A percentile compares a stretch with the other conserved stretches of the same genome.
Conservation (phyloP, 169 alveolate genomes). For the Cryptosporidium andersoni region DNA sequence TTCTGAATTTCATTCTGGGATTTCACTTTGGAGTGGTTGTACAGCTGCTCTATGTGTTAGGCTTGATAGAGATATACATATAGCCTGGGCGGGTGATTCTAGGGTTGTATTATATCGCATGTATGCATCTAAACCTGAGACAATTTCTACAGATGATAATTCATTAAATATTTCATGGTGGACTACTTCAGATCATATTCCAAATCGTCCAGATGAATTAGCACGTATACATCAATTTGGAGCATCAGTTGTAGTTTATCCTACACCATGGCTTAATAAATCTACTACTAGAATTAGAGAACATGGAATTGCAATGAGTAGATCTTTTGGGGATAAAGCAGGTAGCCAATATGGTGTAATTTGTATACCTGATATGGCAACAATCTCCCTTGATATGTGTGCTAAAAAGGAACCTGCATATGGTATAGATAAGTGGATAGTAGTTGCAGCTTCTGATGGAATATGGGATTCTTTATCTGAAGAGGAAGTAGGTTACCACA, state of each 20-base stretch:
- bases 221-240: slow-evolving; percentile 56
- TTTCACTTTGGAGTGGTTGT: slow-evolving; percentile 70
- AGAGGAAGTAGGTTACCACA: slow-evolving; percentile 62
- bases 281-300: slow-evolving; percentile 67
- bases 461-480: slow-evolving; percentile 67
- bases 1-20: slow-evolving; percentile 55
- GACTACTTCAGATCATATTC: slow-evolving; percentile 69
- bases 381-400: slow-evolving; percentile 71
- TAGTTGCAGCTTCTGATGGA: slow-evolving; percentile 67
- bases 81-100: slow-evolving; percentile 72
- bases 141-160: not conserved
- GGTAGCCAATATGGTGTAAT: slow-evolving; percentile 86
- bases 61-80: slow-evolving; percentile 31
- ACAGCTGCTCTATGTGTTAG: slow-evolving; percentile 53
- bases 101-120: slow-evolving; percentile 35
- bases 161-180: slow-evolving; percentile 57
- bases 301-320: slow-evolving; percentile 90
- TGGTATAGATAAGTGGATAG: slow-evolving; percentile 23
- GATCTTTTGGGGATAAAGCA: slow-evolving; percentile 88
- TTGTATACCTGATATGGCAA: slow-evolving; percentile 77
- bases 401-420: not conserved
- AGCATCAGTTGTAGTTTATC: slow-evolving; percentile 45
- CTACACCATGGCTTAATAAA: slow-evolving; percentile 67
- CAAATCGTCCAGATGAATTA: slow-evolving; percentile 62
- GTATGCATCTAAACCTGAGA: not conserved